A percentile compares a stretch with the other conserved stretches of the same genome.
Conservation (phyloP, 768 basidiomycete species). For the Psilocybe cubensis region DNA sequence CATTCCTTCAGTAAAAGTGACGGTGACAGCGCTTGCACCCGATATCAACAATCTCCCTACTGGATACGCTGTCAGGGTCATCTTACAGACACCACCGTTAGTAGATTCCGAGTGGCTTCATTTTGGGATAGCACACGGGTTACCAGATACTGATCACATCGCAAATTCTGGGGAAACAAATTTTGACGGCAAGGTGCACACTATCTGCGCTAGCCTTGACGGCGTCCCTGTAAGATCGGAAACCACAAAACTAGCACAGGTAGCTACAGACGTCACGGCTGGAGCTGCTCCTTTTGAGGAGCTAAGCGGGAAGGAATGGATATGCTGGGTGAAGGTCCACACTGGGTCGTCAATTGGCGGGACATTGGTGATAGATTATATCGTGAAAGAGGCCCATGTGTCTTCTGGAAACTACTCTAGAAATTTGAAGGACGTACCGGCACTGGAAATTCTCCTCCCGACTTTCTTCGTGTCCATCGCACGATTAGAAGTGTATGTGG, state of each 20-base stretch:
- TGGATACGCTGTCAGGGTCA: conserved; percentile 63
- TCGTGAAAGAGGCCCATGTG: conserved; percentile 45
- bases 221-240: conserved; percentile 69
- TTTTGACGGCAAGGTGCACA: conserved; percentile 48
- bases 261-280: conserved; percentile 34
- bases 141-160: conserved; percentile 15
- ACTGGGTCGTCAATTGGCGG: conserved; percentile 56
- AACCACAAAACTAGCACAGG: conserved; percentile 44
- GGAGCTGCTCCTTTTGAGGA: conserved; percentile 52
- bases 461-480: conserved; percentile 75
- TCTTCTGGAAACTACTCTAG: conserved; percentile 37
- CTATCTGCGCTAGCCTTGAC: conserved; percentile 64
- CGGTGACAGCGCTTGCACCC: conserved; percentile 54
- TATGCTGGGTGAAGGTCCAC: conserved; percentile 66
- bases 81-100: conserved; percentile 58
- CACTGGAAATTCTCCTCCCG: conserved; percentile 58
- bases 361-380: conserved; percentile 63
- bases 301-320: conserved; percentile 60
- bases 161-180: conserved; percentile 17
- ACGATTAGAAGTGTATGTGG: conserved; percentile 64
- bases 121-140: conserved; percentile 60
- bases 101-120: conserved; percentile 75
- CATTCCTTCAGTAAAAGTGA: conserved; percentile 60
- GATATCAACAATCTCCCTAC: conserved; percentile 34
- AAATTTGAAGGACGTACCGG: conserved; percentile 30